Base-by-base conservation (phyloP, 805 yeast genomes). In the Phaffomyces thermotolerans region DNA sequence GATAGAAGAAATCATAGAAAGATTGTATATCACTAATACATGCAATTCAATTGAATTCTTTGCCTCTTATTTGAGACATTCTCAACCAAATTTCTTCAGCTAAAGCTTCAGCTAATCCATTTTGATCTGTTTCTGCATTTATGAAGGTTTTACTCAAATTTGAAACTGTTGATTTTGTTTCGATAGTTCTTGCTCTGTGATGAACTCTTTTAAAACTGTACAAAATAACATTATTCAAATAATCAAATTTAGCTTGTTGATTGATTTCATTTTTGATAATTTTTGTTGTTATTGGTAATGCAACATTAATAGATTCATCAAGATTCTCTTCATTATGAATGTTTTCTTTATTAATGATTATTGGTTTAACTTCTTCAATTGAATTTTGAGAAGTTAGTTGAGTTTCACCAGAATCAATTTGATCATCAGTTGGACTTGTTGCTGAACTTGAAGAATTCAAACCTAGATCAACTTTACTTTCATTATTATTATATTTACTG, bases 61-160 rank as follows among this genome's bases (percentile, higher is more conserved):
- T 40, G 4, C 48, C 47, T 44, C 53, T 47, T 34, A 56, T 39
- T 15, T 46, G 45, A 15, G 41, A 41, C 59, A 71, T 56, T 25
- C 72, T 57, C 34, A 64, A 49, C 59, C 68, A 65, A 12, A 82
- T 62, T 56, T 84, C 91, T 58, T 84, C 87, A 8, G 80, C 64
- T 8, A 84, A 68, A 0, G 86, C 87, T 44, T 76, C 80, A 39
- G 78, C 64, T 36, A 84, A 66, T 0, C 93, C 93, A 1, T 84
- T 81, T 44, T 76, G 77, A 18, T 61, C 57, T 20, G 53, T 45
- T 52, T 84, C 89, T 29, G 72, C 69, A 4, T 56, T 58, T 2
- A 62, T 56, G 33, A 84, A 61, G 10, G 60, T 61, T 6, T 62
- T 53, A 32, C 67, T 64, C 40, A 84, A 57, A 3, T 59, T 49